Percentiles rank a stretch among this genome's conserved stretches.
These are phyloP conservation scores for Blakeslea trispora DNA, from an alignment of 371 early-diverging fungal genomes.

Conservation along the genomic window DNA sequence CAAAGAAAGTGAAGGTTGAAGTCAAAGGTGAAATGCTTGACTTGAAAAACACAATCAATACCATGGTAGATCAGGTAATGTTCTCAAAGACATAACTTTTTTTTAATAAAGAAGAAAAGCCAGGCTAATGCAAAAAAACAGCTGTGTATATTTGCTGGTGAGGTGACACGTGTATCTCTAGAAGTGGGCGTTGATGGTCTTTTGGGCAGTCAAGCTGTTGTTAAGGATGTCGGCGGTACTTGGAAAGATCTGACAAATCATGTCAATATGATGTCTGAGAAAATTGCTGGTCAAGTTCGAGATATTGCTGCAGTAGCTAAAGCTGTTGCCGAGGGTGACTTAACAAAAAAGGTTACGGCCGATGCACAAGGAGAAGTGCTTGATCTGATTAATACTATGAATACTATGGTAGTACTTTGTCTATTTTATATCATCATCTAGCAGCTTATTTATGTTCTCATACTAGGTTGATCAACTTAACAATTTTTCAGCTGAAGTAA, in stretches of 20 bases:
- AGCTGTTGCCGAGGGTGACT: conserved; percentile 36
- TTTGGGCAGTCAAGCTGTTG: conserved; percentile 59
- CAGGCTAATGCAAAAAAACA: conserved; percentile 3
- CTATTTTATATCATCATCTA: not conserved
- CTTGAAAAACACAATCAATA: conserved; percentile 65
- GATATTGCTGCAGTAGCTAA: conserved; percentile 33
- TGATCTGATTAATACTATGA: conserved; percentile 29
- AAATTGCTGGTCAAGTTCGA: conserved; percentile 34
- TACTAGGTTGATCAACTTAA: conserved; percentile 44
- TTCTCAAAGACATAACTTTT: no score
- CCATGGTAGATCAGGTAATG: conserved; percentile 64
- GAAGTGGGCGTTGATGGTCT: conserved; percentile 53
- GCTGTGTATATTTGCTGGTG: conserved; percentile 55
- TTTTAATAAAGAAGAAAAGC: no score
- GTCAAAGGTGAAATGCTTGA: conserved; percentile 65
- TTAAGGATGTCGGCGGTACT: conserved; percentile 53
- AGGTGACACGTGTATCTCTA: conserved; percentile 56
- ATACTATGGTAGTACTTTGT: conserved; percentile 22
- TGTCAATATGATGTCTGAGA: conserved; percentile 44
- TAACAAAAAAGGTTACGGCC: conserved; percentile 32
- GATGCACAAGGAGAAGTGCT: conserved; percentile 33
- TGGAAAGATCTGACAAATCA: conserved; percentile 55
- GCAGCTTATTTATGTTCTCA: not conserved
- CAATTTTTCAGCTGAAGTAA: conserved; percentile 47
- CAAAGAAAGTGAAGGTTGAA: conserved; percentile 54